Evolutionary conservation across 2,329 filamentous ascomycete species (phyloP), one percentile per base, ranked within the genome.

Genomic region (Pochonia chlamydosporia): DNA sequence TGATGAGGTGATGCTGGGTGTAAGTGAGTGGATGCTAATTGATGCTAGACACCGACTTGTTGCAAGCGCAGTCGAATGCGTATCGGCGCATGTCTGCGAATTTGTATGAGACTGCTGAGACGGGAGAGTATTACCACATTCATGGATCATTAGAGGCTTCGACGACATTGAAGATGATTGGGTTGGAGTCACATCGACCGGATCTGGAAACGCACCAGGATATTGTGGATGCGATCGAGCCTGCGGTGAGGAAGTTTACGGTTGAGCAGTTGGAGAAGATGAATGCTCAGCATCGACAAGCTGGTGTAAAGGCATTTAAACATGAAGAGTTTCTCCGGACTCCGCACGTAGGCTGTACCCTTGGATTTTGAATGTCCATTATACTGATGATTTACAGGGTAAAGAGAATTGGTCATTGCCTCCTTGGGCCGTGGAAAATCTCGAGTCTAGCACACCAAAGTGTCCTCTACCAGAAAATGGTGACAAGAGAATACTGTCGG

Each of bases 21-120:
- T 18, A 26, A 31, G 7, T 14, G 20, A 43, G 24, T 9, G 11
- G 20, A 36, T 3, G 18, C 31, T 18, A 16, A 21, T 4, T 10
- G 7, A 18, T 35, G 21, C 4, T 49, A 88, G 85, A 88, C 56
- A 89, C 85, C 56, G 86, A 89, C 63, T 65, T 89, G 20, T 68
- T 87, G 5, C 69, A 77, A 51, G 86, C 86, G 1, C 86, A 89
- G 60, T 87, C 85, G 2, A 79, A 82, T 51, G 69, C 79, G 6
- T 89, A 89, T 59, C 78, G 85, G 9, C 80, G 85, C 51, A 73
- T 89, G 63, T 86, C 85, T 10, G 85, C 85, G 13, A 87, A 87
- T 51, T 66, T 89, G 1, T 89, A 88, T 64, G 73, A 77, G 56
- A 87, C 85, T 8, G 82, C 79, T 59, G 74, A 72, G n/a, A 66